Conservation (phyloP, 108 stramenopile species). For the Conticribra weissflogii region DNA sequence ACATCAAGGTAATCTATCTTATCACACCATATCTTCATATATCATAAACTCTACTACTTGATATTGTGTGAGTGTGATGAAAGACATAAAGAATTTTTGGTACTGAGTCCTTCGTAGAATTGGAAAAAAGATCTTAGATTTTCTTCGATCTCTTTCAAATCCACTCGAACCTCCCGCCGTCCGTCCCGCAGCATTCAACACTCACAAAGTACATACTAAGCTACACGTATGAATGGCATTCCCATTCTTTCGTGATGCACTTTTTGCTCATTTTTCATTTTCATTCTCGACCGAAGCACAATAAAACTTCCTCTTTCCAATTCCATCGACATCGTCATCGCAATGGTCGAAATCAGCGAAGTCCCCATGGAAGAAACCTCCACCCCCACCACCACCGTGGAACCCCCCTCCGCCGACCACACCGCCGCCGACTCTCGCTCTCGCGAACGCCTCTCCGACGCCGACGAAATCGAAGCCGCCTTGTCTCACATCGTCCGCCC, state of each 20-base stretch:
- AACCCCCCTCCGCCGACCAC: not conserved
- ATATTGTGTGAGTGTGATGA: too few relatives aligned
- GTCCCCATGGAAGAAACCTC: slow-evolving; percentile 24
- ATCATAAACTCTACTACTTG: too few relatives aligned
- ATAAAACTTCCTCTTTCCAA: not conserved
- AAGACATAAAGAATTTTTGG: too few relatives aligned
- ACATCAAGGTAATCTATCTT: too few relatives aligned
- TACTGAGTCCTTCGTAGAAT: too few relatives aligned
- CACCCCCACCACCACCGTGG: slow-evolving; percentile 3
- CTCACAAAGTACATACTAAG: not conserved
- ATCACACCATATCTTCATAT: too few relatives aligned
- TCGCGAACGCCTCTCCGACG: slow-evolving; percentile 74
- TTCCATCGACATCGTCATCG: not conserved
- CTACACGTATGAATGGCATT: too few relatives aligned
- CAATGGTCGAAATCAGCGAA: slow-evolving; percentile 32
- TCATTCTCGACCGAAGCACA: too few relatives aligned
- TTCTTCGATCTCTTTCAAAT: not conserved
- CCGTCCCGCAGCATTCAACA: not conserved
- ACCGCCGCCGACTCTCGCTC: slow-evolving; percentile 45
- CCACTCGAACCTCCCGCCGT: not conserved
- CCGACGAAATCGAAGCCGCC: slow-evolving; percentile 74
- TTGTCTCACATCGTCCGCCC: slow-evolving; percentile 56
- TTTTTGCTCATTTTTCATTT: too few relatives aligned
- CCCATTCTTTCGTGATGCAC: too few relatives aligned
- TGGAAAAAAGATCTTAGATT: not conserved